A percentile compares a stretch with the other conserved stretches of the same genome.
These are phyloP conservation scores for Lasiosphaeria hispida DNA, from an alignment of 495 filamentous ascomycete genomes.

Conservation along the genomic window DNA sequence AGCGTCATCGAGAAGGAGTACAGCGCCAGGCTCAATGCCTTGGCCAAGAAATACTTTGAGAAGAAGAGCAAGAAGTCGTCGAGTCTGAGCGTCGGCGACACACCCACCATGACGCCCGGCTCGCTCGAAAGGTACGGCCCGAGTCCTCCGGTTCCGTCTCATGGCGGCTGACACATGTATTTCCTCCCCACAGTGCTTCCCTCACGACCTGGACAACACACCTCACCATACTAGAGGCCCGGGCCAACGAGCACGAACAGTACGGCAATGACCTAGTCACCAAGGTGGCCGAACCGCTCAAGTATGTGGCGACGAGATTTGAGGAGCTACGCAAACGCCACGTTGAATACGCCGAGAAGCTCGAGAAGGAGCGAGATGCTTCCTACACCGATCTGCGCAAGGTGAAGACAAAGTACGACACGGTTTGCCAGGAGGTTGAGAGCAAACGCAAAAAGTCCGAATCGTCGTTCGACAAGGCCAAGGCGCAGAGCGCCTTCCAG, in stretches of 20 bases:
- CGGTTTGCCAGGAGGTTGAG: slow-evolving; percentile 89
- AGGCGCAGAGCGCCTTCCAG: slow-evolving; percentile 86
- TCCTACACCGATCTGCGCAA: slow-evolving; percentile 86
- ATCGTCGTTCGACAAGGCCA: slow-evolving; percentile 79
- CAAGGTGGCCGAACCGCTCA: slow-evolving; percentile 82
- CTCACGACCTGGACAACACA: slow-evolving; percentile 97
- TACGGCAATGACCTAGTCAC: slow-evolving; percentile 71
- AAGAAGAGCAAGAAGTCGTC: slow-evolving; percentile 91
- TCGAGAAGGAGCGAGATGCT: slow-evolving; percentile 83
- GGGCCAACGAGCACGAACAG: slow-evolving; percentile 84
- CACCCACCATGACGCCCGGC: slow-evolving; percentile 86
- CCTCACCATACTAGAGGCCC: slow-evolving; percentile 80
- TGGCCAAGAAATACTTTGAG: slow-evolving; percentile 95
- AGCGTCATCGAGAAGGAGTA: slow-evolving; percentile 96
- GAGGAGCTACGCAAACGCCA: slow-evolving; percentile 94
- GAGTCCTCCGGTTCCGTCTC: not conserved
- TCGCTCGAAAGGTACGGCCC: slow-evolving; percentile 75
- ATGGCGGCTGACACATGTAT: slow-evolving; percentile 16
- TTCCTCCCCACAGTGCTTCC: slow-evolving; percentile 59
- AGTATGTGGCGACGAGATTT: slow-evolving; percentile 65
- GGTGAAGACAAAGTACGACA: slow-evolving; percentile 88
- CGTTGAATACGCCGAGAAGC: slow-evolving; percentile 78
- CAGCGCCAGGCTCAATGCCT: slow-evolving; percentile 73
- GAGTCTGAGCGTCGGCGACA: slow-evolving; percentile 89
- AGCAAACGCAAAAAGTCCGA: slow-evolving; percentile 91